Evolutionary conservation across 169 alveolate species (phyloP).

Genomic region (Babesia bovis): DNA sequence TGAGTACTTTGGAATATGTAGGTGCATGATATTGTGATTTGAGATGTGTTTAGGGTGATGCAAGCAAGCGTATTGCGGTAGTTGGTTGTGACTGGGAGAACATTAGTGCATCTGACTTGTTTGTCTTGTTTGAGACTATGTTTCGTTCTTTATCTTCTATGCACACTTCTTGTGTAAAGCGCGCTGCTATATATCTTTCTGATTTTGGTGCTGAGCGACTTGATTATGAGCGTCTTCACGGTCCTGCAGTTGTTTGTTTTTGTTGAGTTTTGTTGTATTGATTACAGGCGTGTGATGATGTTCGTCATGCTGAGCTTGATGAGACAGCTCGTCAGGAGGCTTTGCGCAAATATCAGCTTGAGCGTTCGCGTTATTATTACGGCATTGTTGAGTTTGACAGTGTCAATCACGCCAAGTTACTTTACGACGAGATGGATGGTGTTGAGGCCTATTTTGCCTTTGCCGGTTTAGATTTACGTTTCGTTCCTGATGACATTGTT

Average conservation of each 20-base stretch:
- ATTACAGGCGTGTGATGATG: conserved; percentile 22
- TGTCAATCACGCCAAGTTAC: conserved; percentile 84
- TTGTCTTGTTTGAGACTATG: conserved; percentile 86
- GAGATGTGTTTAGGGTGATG: conserved; percentile 75
- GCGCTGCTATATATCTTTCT: conserved; percentile 91
- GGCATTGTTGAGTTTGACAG: conserved; percentile 92
- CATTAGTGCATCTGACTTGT: conserved; percentile 90
- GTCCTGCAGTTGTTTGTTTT: conserved; percentile 85
- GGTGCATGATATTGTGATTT: conserved; percentile 4
- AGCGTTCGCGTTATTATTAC: conserved; percentile 85
- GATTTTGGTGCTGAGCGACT: conserved; percentile 91
- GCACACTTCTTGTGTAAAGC: conserved; percentile 80
- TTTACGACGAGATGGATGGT: conserved; percentile 93
- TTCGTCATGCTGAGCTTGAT: conserved; percentile 45
- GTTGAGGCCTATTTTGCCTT: conserved; percentile 92
- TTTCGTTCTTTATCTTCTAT: conserved; percentile 76
- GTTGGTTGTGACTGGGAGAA: conserved; percentile 96
- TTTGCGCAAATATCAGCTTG: conserved; percentile 69
- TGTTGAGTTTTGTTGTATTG: not conserved
- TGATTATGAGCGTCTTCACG: conserved; percentile 88
- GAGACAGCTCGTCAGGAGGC: conserved; percentile 74
- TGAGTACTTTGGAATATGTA: conserved; percentile 63
- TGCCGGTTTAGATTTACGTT: conserved; percentile 90
- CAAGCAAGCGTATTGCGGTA: conserved; percentile 90
- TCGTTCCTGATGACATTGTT: conserved; percentile 88